These are phyloP conservation scores for Mycosarcoma maydis DNA, from an alignment of 1,284 basidiomycete genomes.

Conservation along the genomic window DNA sequence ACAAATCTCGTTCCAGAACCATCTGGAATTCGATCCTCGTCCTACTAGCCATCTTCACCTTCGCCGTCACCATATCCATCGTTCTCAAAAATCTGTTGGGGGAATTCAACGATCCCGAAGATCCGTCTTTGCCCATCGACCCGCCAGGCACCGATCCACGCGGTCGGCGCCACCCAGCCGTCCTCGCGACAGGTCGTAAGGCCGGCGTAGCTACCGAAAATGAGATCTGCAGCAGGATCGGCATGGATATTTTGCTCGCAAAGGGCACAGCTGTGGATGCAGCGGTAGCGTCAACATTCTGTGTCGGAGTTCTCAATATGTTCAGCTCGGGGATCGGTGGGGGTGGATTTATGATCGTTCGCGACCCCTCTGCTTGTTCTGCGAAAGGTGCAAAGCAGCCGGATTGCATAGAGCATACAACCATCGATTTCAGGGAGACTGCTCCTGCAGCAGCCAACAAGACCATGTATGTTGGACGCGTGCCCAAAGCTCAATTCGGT, in stretches of 20 bases:
- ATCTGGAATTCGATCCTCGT: constrained; percentile 37
- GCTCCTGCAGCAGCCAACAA: constrained; percentile 68
- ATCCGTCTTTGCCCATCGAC: neutral
- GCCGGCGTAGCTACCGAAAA: constrained; percentile 58
- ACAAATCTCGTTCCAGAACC: constrained; percentile 7
- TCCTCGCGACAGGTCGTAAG: constrained; percentile 37
- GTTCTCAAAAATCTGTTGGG: constrained; percentile 39
- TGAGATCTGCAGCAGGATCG: constrained; percentile 43
- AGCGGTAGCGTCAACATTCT: constrained; percentile 73
- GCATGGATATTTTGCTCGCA: constrained; percentile 68
- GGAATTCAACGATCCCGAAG: constrained; percentile 23
- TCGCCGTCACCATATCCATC: constrained; percentile 35
- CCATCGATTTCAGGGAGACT: constrained; percentile 69
- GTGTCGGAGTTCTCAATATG: constrained; percentile 67
- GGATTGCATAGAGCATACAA: constrained; percentile 51
- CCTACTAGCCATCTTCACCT: constrained; percentile 34
- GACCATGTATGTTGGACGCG: constrained; percentile 64
- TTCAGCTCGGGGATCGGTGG: constrained; percentile 69
- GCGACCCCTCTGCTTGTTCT: constrained; percentile 71
- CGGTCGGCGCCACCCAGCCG: constrained; percentile 43
- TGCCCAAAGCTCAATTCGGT: constrained; percentile 49
- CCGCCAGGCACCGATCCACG: constrained; percentile 12
- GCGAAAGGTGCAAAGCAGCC: constrained; percentile 4
- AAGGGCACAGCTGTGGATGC: constrained; percentile 93
- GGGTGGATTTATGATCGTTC: constrained; percentile 61